phyloP scores from a whole-genome alignment of 441 rosid species.

The Macaranga tanarius region DNA sequence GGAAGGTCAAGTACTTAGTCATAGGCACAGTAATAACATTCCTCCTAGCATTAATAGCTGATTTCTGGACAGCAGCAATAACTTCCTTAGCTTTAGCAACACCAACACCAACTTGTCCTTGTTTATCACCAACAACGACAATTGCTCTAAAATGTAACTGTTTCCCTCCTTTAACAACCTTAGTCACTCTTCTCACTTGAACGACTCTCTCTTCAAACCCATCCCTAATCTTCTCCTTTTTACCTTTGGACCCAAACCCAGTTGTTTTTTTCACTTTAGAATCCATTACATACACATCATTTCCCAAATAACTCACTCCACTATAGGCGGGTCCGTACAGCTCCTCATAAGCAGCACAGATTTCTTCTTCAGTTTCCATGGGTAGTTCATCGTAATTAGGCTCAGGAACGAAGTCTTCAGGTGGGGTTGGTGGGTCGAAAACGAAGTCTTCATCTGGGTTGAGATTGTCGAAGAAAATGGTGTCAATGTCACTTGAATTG shows the following conservation, averaged over 20 bases:
- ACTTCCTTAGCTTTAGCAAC: slow-evolving; percentile 95
- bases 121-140: slow-evolving; percentile 87
- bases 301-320: slow-evolving; percentile 61
- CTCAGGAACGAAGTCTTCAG: slow-evolving; percentile 52
- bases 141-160: slow-evolving; percentile 75
- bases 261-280: slow-evolving; percentile 49
- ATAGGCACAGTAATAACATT: slow-evolving; percentile 74
- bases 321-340: slow-evolving; percentile 77
- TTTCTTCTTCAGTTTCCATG: slow-evolving; percentile 65
- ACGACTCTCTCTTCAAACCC: slow-evolving; percentile 91
- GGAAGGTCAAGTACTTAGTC: slow-evolving; percentile 90
- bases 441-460: slow-evolving; percentile 40
- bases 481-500: slow-evolving; percentile 41
- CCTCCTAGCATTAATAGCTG: slow-evolving; percentile 74
- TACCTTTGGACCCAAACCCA: slow-evolving; percentile 47
- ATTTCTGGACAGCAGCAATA: slow-evolving; percentile 76
- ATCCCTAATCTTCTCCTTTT: slow-evolving; percentile 67
- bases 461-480: slow-evolving; percentile 50
- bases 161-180: slow-evolving; percentile 93
- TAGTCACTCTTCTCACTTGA: slow-evolving; percentile 78
- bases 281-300: slow-evolving; percentile 67
- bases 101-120: slow-evolving; percentile 82
- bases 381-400: slow-evolving; percentile 76
- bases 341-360: slow-evolving; percentile 75
- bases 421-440: slow-evolving; percentile 67